Percentiles rank a stretch among this genome's conserved stretches.
These are phyloP conservation scores for Salix caprea DNA, from an alignment of 345 rosid genomes.

Conservation along the genomic window DNA sequence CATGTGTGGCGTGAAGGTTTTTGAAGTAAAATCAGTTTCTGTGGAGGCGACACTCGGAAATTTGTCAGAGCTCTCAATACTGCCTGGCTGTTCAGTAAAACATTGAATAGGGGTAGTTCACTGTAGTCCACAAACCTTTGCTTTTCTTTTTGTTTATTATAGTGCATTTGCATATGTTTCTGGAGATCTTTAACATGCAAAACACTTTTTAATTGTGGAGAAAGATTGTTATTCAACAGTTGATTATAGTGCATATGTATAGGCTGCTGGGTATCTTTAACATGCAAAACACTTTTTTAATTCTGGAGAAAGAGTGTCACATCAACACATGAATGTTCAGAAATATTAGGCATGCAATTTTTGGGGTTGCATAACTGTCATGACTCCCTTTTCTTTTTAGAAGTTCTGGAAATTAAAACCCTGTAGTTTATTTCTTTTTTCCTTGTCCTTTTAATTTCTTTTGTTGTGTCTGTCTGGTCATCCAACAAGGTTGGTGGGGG, in stretches of 20 bases:
- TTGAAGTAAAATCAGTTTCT: conserved; percentile 25
- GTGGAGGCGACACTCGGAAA: conserved; percentile 18
- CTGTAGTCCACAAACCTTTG: conserved; percentile 12
- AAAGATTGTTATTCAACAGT: not conserved
- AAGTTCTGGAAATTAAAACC: not conserved
- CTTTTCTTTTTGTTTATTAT: not conserved
- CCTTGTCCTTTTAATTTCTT: not conserved
- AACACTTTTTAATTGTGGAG: not conserved
- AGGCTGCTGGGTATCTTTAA: not conserved
- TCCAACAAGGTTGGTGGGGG: not conserved
- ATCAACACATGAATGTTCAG: not conserved
- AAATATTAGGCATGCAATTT: not conserved
- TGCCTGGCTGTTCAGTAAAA: conserved; percentile 28
- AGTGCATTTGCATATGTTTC: not conserved
- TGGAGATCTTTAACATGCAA: not conserved
- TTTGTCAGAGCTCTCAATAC: conserved; percentile 28
- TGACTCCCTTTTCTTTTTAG: not conserved
- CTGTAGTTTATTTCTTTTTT: not conserved
- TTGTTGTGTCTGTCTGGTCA: not conserved
- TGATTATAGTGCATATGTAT: not conserved
- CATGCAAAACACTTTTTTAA: not conserved
- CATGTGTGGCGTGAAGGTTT: conserved; percentile 7
- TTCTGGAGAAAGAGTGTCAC: not conserved
- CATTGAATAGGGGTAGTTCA: conserved; percentile 31
- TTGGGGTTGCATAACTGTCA: not conserved